A percentile compares a stretch with the other conserved stretches of the same genome.
Conservation (phyloP, 768 basidiomycete genomes). For the Calocybe cyanea region DNA sequence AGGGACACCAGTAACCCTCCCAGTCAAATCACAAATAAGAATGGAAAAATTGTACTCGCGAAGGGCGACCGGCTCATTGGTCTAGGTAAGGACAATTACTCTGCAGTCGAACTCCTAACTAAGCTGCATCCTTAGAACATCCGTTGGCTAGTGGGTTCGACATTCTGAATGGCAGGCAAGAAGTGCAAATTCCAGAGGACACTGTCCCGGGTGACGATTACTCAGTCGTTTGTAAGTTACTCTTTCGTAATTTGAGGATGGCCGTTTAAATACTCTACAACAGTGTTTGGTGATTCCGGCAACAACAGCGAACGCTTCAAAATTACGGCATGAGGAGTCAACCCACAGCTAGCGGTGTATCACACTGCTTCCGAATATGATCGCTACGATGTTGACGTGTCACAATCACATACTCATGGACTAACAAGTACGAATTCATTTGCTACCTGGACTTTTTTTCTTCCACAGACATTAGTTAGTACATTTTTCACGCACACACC, state of each 20-base stretch:
- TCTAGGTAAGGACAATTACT: slow-evolving; percentile 21
- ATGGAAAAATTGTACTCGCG: slow-evolving; percentile 40
- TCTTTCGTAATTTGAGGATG: neutral
- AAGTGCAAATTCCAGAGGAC: slow-evolving; percentile 32
- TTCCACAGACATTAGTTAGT: slow-evolving; percentile 4
- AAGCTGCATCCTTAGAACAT: too few relatives aligned
- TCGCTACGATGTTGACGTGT: slow-evolving; percentile 11
- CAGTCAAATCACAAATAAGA: slow-evolving; percentile 42
- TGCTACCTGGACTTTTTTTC: slow-evolving; percentile 5
- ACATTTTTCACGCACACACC: slow-evolving; percentile 7
- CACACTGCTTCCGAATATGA: slow-evolving; percentile 2
- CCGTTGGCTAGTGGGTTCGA: slow-evolving; percentile 32
- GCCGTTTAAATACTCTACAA: neutral
- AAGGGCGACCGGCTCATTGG: slow-evolving; percentile 25
- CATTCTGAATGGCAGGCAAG: slow-evolving; percentile 30
- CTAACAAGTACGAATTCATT: neutral
- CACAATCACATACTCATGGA: slow-evolving; percentile 8
- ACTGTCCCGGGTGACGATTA: slow-evolving; percentile 29
- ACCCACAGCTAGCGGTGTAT: neutral
- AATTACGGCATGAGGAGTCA: slow-evolving; percentile 30
- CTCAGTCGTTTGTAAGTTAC: slow-evolving; percentile 34
- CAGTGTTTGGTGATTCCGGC: slow-evolving; percentile 32
- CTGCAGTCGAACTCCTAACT: slow-evolving; percentile 24
- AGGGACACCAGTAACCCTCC: slow-evolving; percentile 41
- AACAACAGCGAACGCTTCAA: slow-evolving; percentile 40